phyloP scores from a whole-genome alignment of 2,329 filamentous ascomycete species.

The Mollisiaceae sp. region DNA sequence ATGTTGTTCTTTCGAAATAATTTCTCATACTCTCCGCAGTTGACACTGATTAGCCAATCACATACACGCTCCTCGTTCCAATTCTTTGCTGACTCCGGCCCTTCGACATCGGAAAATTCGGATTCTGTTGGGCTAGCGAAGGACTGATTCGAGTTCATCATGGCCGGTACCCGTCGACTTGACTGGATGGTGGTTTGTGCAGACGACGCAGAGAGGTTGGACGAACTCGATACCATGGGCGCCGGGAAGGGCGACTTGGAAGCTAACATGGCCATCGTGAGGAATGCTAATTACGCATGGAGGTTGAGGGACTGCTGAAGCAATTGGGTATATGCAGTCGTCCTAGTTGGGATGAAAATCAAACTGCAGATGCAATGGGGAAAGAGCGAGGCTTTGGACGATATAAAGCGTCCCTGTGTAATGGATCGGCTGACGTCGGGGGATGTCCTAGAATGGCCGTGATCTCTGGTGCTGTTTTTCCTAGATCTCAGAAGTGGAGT shows the following conservation, averaged over 20 bases:
- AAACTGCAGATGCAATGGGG: constrained; percentile 18
- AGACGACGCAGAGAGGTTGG: constrained; percentile 52
- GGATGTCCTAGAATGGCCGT: constrained; percentile 22
- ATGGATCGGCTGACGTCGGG: constrained; percentile 14
- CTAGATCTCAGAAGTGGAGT: constrained; percentile 21
- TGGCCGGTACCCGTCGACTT: constrained; percentile 57
- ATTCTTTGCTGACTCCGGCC: constrained; percentile 75
- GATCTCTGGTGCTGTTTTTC: constrained; percentile 17
- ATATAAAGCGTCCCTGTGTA: constrained; percentile 7
- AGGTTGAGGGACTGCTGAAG: constrained; percentile 11
- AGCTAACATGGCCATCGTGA: constrained; percentile 76
- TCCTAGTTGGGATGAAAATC: constrained; percentile 20
- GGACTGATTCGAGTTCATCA: constrained; percentile 56
- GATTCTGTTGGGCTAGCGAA: constrained; percentile 86
- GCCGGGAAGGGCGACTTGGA: constrained; percentile 74
- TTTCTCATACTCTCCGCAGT: constrained; percentile 92
- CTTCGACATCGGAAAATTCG: constrained; percentile 85
- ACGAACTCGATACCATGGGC: constrained; percentile 54
- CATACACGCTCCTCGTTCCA: constrained; percentile 94
- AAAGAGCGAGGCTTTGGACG: constrained; percentile 13
- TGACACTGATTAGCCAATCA: constrained; percentile 88
- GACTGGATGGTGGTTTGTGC: constrained; percentile 56
- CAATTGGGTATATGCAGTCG: constrained; percentile 3
- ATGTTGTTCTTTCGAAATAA: constrained; percentile 93
- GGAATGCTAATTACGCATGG: constrained; percentile 35